Conservation (phyloP, 208 protist genomes). For the Jaenimonas drosophilae region DNA sequence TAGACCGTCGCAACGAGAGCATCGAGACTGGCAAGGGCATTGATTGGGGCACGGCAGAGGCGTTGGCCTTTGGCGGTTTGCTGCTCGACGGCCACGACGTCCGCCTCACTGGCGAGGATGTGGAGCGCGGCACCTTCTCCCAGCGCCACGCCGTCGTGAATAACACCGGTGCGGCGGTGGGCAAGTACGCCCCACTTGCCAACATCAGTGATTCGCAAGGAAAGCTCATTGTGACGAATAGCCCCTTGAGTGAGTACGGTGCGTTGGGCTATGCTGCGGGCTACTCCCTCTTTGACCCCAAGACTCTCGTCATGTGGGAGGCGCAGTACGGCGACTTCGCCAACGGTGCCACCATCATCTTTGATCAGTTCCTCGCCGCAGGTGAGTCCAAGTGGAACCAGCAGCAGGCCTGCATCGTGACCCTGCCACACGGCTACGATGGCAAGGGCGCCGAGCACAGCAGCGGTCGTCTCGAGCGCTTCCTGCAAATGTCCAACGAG, state of each 20-base stretch:
- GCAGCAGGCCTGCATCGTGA: slow-evolving; percentile 92
- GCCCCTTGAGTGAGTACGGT: slow-evolving; percentile 93
- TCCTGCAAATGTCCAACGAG: slow-evolving; percentile 95
- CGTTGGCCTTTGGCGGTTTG: slow-evolving; percentile 92
- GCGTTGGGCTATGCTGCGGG: slow-evolving; percentile 96
- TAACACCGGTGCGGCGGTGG: slow-evolving; percentile 35
- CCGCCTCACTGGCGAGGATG: slow-evolving; percentile 92
- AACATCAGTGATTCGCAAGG: slow-evolving; percentile 70
- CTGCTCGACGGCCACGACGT: slow-evolving; percentile 93
- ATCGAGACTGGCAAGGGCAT: slow-evolving; percentile 68
- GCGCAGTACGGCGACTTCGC: slow-evolving; percentile 99
- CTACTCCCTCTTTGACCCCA: slow-evolving; percentile 92
- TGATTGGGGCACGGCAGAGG: slow-evolving; percentile 94
- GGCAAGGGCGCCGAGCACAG: slow-evolving; percentile 97
- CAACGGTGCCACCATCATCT: slow-evolving; percentile 97
- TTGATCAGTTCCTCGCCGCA: slow-evolving; percentile 95
- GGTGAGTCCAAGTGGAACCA: slow-evolving; percentile 98
- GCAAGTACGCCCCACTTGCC: slow-evolving; percentile 77
- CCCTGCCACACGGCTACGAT: slow-evolving; percentile 98
- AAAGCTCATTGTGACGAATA: slow-evolving; percentile 90
- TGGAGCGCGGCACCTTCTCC: slow-evolving; percentile 97
- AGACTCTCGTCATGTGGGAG: slow-evolving; percentile 97
- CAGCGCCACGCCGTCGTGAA: slow-evolving; percentile 95
- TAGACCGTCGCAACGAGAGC: slow-evolving; percentile 67
- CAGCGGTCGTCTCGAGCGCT: slow-evolving; percentile 95